Evolutionary conservation across 352 stramenopile genomes (phyloP), one percentile per base, ranked within the genome.

Genomic region (Globisporangium abappressorium): DNA sequence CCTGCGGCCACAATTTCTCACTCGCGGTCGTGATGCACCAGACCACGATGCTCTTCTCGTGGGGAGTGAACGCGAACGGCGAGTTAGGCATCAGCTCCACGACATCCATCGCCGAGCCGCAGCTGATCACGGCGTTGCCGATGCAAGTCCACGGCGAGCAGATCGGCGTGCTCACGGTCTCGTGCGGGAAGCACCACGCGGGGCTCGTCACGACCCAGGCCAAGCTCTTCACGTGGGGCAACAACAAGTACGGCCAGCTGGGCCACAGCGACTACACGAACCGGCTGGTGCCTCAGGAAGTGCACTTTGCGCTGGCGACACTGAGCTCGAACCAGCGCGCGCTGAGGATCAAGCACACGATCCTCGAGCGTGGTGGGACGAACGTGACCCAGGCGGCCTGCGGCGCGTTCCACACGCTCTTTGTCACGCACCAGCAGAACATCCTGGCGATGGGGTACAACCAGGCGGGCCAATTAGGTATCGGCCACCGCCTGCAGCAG

Each of bases 391-490:
- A 88, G 20, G 81, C 87, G 1, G 82, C 81, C 1, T 93, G 84
- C 62, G 84, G 86, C 33, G 78, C 84, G 12, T 84, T 74, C 34
- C 85, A 94, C 65, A 92, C 84, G 62, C 77, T 92, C 18, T 86
- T 92, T 47, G 81, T 92, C 26, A 91, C 80, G n/a, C 78, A 92
- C 51, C 81, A 91, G 62, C 84, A 92, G 59, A 83, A 88, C 51
- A 72, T 94, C n/a, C 67, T 91, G 6, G 72, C 79, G 5, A 91
- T 94, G 82, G 85, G 85, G 1, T 90, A 92, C 73, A 94, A 94
- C 65, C 84, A 94, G 65, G 85, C 84, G 0, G 85, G 85, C 0
- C 85, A 94, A 54, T 72, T 94, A 3, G 85, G 85, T 0, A 57
- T 92, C 43, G 82, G 84, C 4, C 85, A 94, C 66, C 75, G 79